Evolutionary conservation across 495 filamentous ascomycete species (phyloP).

Genomic region (Collariella sp.): DNA sequence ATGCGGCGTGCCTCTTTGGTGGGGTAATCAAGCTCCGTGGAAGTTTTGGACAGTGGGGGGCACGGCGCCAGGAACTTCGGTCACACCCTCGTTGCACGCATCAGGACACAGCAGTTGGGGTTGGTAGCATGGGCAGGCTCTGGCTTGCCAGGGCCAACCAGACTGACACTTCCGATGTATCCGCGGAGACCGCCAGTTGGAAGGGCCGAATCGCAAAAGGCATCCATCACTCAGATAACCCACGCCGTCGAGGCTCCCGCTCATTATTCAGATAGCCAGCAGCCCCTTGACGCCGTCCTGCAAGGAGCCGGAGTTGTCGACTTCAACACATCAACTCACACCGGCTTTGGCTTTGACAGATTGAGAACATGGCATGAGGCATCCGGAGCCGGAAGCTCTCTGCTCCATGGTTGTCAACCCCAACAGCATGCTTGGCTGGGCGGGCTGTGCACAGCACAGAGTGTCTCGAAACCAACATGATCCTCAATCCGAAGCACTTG

Average conservation of each 20-base stretch:
- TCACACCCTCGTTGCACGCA: background rate
- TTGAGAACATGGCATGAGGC: background rate
- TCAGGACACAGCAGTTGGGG: background rate
- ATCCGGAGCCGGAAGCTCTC: background rate
- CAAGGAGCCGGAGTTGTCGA: too few species aligned
- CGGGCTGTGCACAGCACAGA: constrained; percentile 5
- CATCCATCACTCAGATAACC: background rate
- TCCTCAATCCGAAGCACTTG: constrained; percentile 8
- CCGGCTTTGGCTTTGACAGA: background rate
- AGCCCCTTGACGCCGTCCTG: too few species aligned
- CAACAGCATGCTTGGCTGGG: constrained; percentile 5
- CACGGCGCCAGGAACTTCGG: background rate
- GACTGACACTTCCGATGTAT: constrained; percentile 6
- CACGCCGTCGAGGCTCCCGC: too few species aligned
- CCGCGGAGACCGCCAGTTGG: constrained; percentile 12
- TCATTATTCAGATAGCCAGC: too few species aligned
- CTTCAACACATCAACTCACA: background rate
- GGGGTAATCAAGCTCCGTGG: constrained; percentile 4
- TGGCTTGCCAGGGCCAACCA: background rate
- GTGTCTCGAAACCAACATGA: constrained; percentile 13
- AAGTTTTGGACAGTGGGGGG: constrained; percentile 11
- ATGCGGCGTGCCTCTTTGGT: constrained; percentile 4
- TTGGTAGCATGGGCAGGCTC: background rate
- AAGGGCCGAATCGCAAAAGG: background rate
- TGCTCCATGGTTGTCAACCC: too few species aligned